Conservation (phyloP, 192 early-diverging fungal species). For the Coemansia interrupta region DNA sequence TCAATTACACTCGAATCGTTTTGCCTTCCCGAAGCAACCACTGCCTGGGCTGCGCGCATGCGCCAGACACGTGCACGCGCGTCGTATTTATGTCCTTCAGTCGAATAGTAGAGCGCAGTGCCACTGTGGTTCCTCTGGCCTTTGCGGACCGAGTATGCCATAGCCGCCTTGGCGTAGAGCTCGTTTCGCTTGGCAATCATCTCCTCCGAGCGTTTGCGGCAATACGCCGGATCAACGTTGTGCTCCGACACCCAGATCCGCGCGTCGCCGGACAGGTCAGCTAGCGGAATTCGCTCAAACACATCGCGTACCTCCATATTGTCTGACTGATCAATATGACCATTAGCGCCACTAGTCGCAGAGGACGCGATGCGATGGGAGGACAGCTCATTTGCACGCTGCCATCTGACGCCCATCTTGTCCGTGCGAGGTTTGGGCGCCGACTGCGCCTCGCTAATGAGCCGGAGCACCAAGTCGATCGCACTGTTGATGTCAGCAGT, state of each 20-base stretch:
- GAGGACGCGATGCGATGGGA: constrained; percentile 9
- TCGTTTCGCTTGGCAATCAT: constrained; percentile 31
- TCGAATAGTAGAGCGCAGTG: constrained; percentile 45
- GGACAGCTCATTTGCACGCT: constrained; percentile 19
- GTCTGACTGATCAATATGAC: neutral
- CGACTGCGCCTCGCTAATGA: neutral
- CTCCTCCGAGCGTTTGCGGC: constrained; percentile 25
- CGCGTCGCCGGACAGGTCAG: constrained; percentile 26
- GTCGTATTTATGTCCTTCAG: constrained; percentile 34
- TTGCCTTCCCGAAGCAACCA: constrained; percentile 34
- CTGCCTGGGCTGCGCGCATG: constrained; percentile 47
- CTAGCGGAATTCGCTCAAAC: constrained; percentile 24
- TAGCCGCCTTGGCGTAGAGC: constrained; percentile 40
- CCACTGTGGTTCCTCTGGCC: constrained; percentile 19
- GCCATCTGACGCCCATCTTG: constrained; percentile 25
- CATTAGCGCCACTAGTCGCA: too few relatives aligned
- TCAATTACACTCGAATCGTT: constrained; percentile 61
- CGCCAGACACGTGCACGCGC: constrained; percentile 43
- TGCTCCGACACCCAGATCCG: constrained; percentile 32
- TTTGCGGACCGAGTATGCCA: constrained; percentile 25
- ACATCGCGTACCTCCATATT: constrained; percentile 8
- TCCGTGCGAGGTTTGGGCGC: neutral
- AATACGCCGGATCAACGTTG: constrained; percentile 26
- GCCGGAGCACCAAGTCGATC: constrained; percentile 16
- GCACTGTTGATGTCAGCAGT: constrained; percentile 21